Conservation (phyloP, 2,329 filamentous ascomycete species). For the Phialocephala subalpina region DNA sequence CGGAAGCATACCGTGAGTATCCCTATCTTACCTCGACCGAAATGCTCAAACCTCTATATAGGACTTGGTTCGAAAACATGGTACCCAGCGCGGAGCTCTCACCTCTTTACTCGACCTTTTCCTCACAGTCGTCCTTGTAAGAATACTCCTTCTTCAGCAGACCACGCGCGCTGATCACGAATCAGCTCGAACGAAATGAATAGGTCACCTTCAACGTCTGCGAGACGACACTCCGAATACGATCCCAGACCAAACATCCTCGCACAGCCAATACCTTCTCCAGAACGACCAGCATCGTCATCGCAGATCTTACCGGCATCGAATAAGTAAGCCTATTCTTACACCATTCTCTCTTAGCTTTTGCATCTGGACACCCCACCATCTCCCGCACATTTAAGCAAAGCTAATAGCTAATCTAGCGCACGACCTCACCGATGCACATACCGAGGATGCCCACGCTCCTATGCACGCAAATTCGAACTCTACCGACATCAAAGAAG, state of each 20-base stretch:
- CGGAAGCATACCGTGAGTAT: not conserved
- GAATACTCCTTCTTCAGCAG: not conserved
- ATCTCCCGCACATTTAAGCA: not conserved
- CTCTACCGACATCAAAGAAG: slow-evolving; percentile 8
- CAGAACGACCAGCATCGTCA: not conserved
- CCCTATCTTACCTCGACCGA: not conserved
- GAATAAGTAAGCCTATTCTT: not conserved
- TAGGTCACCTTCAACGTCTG: not conserved
- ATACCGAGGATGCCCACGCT: not conserved
- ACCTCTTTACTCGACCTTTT: not conserved
- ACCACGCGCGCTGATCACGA: not conserved
- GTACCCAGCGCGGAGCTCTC: not conserved
- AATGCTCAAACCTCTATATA: not conserved
- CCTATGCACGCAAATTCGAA: slow-evolving; percentile 11
- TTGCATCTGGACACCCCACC: not conserved
- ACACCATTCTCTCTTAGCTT: not conserved
- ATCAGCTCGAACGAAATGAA: not conserved
- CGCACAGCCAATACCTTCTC: not conserved
- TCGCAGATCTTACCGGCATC: not conserved
- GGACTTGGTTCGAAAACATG: not conserved
- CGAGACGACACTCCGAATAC: not conserved
- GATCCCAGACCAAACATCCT: not conserved
- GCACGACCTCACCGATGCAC: not conserved
- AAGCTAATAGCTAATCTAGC: not conserved
- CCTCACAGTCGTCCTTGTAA: slow-evolving; percentile 3